Base-by-base conservation (phyloP, 805 yeast genomes). In the Blastobotrys parvus region DNA sequence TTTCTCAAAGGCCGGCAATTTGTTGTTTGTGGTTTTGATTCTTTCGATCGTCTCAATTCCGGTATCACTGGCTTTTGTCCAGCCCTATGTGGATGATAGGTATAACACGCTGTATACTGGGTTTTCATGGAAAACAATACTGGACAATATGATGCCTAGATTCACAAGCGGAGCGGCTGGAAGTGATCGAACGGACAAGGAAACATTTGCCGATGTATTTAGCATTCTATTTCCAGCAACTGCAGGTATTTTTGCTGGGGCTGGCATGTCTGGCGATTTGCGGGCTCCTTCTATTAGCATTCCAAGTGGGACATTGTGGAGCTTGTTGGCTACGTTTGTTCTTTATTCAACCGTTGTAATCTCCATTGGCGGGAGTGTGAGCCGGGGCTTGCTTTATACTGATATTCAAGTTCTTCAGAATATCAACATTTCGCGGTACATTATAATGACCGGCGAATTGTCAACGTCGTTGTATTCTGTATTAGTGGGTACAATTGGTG, bases 201-300 rank as follows among this genome's bases (percentile, higher is more conserved):
- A 90, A 60, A 86, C 80, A 1, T 87, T 90, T 57, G 77, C 80
- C 42, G 82, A 84, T 58, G 64, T 94, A 49, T 92, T 92, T 72
- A 97, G 97, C 2, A 85, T 92, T 36, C 87, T 92, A 60, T 92
- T 92, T 67, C 97, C 98, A 8, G 96, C 98, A 1, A 90, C 98
- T 0, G 95, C 97, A 4, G 99, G 99, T 45, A 89, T 92, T 21
- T 82, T 92, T 62, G 97, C 98, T 2, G 99, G 99, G 15, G 97
- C 98, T 1, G 84, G 95, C 19, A 92, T 92, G 99, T 87, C 96
- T 33, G 97, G 98, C 15, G 96, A 88, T 54, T 70, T 92, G 49
- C 67, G 74, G 44, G 78, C 74, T 43, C 99, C 99, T 0, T 86
- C 96, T 0, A 77, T 74, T 54, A 77, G 94, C 1, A 92, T 92